Evolutionary conservation across 208 protist species (phyloP), one percentile per base, ranked within the genome.

Genomic region (Trypanosoma avium): DNA sequence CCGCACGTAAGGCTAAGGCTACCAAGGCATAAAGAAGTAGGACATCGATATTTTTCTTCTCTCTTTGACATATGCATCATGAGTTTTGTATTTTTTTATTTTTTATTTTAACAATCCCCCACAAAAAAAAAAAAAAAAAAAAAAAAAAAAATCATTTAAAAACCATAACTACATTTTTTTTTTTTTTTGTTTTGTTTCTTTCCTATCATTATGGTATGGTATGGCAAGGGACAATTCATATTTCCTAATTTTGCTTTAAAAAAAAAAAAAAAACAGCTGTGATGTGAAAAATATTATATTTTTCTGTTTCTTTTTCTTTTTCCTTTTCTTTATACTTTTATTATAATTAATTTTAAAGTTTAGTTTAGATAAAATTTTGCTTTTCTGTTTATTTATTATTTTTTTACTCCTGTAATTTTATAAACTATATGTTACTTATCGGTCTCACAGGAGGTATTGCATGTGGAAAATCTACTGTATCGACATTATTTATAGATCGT

Each of bases 361-460:
- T 49, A 21, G 35, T 27, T 61, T 33, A 35, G 9, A 17, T 5
- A 45, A 42, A 15, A 30, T 45, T 32, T 60, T 48, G 3, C n/a
- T n/a, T n/a, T 48, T 49, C 6, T 7, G 54, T 45, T 15, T 65
- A 29, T 47, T 4, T 62, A 42, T 45, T 54, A n/a, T 50, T 54
- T 21, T 46, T 64, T n/a, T 36, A 29, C 62, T 57, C 10, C 22
- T 58, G n/a, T 47, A 9, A 3, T 26, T 19, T 40, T 59, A n/a
- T 4, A 7, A 32, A 6, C 15, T 49, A 24, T 4, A 92, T 97
- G 84, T 69, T 94, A 59, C 83, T 97, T 17, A 87, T 97, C 47
- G 92, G 92, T 17, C 78, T 97, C 24, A 97, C 92, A 5, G 92
- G 92, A 33, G 92, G 92, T n/a, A 97, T 97, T 52, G 89, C 92